Evolutionary conservation across 2,329 filamentous ascomycete genomes (phyloP).

Genomic region (Colletotrichum liaoningense): DNA sequence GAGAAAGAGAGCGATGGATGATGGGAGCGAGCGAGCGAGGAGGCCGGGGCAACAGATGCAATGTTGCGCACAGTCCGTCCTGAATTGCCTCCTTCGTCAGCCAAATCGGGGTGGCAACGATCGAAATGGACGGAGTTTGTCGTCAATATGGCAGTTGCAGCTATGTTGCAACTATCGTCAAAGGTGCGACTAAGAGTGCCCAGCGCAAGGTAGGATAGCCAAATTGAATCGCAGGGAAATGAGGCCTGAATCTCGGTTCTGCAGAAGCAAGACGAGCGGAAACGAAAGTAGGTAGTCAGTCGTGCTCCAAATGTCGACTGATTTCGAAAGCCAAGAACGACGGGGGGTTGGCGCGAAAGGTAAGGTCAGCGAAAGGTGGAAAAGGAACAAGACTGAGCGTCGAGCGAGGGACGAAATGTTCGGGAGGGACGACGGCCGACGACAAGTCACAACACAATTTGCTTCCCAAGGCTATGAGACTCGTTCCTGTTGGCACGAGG

Average conservation of each 20-base stretch:
- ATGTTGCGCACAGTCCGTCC: slow-evolving; percentile 21
- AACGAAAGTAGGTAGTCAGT: slow-evolving; percentile 14
- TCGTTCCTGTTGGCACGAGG: too few species aligned
- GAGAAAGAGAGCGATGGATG: background rate
- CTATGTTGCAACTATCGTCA: background rate
- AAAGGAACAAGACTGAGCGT: slow-evolving; percentile 17
- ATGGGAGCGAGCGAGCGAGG: slow-evolving; percentile 8
- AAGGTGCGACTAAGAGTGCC: background rate
- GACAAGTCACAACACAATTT: background rate
- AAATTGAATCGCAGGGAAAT: background rate
- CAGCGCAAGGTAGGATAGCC: background rate
- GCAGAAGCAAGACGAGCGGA: slow-evolving; percentile 1
- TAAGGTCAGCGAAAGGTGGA: slow-evolving; percentile 5
- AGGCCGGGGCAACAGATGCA: background rate
- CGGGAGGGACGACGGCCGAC: background rate
- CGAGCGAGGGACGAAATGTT: background rate
- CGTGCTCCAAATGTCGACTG: background rate
- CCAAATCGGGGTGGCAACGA: background rate
- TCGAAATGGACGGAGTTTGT: background rate
- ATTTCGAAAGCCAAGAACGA: slow-evolving; percentile 6
- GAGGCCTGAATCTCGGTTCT: background rate
- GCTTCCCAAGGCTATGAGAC: background rate
- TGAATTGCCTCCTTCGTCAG: background rate
- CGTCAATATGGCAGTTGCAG: background rate
- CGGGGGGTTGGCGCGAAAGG: background rate